Base-by-base conservation (phyloP, 2,329 filamentous ascomycete species). In the Biscogniauxia marginata region DNA sequence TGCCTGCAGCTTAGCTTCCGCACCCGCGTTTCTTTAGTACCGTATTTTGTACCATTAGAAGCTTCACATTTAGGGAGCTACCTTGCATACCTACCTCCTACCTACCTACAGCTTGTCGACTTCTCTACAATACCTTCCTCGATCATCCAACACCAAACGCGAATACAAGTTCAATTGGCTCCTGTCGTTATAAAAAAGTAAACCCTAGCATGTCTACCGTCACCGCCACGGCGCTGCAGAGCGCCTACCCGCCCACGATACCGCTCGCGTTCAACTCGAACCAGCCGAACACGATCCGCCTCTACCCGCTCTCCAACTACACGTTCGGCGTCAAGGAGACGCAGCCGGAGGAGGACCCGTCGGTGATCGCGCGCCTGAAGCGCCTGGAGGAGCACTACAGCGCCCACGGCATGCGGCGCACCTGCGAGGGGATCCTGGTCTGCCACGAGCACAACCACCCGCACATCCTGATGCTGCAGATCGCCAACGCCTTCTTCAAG, bases 371-470 rank as follows among this genome's bases (percentile, higher is more conserved):
- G 55, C 89, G 95, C 2, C 80, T 99, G 63, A 93, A 93, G 78
- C 87, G 95, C 7, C 83, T 99, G n/a, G 92, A 98, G 73, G 93
- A 98, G 72, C 93, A 99, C 76, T 99, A 96, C 74, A 81, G 84
- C 24, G 82, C 88, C 61, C 87, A 98, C 79, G 95, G 95, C 70
- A 99, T 99, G 95, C 88, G 95, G 56, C 88, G 95, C 54, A 98
- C 95, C 18, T 97, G 93, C 75, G 95, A 99, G 77, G 95, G 93
- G 67, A 91, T 99, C 66, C 84, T 99, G 49, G 91, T 99, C 65
- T 99, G 95, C 78, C 95, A 99, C 74, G 95, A 99, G 77, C 93
- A 98, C 80, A 98, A 97, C 77, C 95, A 98, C 75, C 95, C 95
- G 13, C 95, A 99, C 75, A 96, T 99, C 62, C 80, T 99, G 64